These are phyloP conservation scores for Carex myosuroides DNA, from an alignment of 176 grass and related monocot species.

Conservation along the genomic window DNA sequence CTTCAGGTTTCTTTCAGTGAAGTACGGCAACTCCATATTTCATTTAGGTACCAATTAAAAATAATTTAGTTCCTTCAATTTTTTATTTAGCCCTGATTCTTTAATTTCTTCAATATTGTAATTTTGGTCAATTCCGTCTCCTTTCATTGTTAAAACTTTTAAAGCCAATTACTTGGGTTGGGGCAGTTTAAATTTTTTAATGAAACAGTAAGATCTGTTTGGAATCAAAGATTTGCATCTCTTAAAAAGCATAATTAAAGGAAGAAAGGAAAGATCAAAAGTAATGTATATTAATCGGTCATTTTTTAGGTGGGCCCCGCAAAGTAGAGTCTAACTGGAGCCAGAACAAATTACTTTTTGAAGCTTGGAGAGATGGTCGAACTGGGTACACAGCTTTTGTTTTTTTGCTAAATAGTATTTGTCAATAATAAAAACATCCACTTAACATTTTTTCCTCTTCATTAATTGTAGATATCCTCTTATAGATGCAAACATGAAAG, in stretches of 20 bases:
- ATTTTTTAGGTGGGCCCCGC: constrained; percentile 61
- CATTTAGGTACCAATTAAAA: constrained; percentile 43
- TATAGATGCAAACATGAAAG: constrained; percentile 97
- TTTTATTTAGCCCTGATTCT: background rate
- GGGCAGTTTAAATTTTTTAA: background rate
- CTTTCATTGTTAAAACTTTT: no score
- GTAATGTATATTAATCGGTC: background rate
- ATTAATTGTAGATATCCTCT: constrained; percentile 63
- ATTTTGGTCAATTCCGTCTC: no score
- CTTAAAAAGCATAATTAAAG: background rate
- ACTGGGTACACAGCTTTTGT: constrained; percentile 40
- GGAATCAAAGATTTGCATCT: background rate
- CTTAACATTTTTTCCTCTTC: constrained; percentile 5
- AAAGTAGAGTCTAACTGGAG: constrained; percentile 64
- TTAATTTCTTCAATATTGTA: background rate
- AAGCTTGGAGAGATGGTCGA: no score
- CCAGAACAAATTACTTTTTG: constrained; percentile 27
- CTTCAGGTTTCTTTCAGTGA: constrained; percentile 88
- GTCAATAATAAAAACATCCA: background rate
- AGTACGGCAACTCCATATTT: constrained; percentile 89
- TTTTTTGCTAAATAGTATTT: background rate
- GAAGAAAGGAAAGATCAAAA: background rate
- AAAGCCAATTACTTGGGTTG: background rate
- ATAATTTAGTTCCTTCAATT: background rate
- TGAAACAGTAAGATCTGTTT: background rate